Evolutionary conservation across 768 basidiomycete species (phyloP).

Genomic region (Podaxis pistillaris): DNA sequence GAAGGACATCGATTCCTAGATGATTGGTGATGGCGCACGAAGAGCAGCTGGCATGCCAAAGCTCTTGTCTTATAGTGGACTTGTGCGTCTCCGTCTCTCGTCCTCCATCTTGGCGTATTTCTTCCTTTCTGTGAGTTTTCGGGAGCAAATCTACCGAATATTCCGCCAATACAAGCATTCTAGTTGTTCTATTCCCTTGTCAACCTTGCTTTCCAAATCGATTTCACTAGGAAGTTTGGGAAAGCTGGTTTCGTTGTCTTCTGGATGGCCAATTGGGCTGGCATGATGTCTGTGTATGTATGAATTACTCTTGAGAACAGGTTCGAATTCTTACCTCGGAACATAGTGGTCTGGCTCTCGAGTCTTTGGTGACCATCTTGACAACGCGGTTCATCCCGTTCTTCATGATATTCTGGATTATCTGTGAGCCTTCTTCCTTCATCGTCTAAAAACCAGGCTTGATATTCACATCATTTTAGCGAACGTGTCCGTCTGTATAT

Average conservation of each 20-base stretch:
- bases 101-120: conserved; percentile 35
- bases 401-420: conserved; percentile 72
- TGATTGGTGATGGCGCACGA: conserved; percentile 36
- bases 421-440: conserved; percentile 36
- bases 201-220: conserved; percentile 58
- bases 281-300: conserved; percentile 59
- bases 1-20: conserved; percentile 19
- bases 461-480: conserved; percentile 27
- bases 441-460: neutral
- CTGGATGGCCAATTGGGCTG: conserved; percentile 70
- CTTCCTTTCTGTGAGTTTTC: conserved; percentile 32
- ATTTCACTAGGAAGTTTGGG: conserved; percentile 54
- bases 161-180: neutral
- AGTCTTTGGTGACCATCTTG: conserved; percentile 58
- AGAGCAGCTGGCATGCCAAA: conserved; percentile 33
- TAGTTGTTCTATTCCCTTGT: conserved; percentile 64
- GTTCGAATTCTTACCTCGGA: neutral
- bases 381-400: conserved; percentile 56
- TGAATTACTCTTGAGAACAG: neutral
- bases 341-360: conserved; percentile 58
- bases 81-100: conserved; percentile 32
- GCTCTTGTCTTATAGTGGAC: conserved; percentile 28
- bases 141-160: neutral
- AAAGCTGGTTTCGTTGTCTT: conserved; percentile 57
- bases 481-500: conserved; percentile 60